Conservation (phyloP, 176 grass and related monocot genomes). For the Triticum timopheevii region DNA sequence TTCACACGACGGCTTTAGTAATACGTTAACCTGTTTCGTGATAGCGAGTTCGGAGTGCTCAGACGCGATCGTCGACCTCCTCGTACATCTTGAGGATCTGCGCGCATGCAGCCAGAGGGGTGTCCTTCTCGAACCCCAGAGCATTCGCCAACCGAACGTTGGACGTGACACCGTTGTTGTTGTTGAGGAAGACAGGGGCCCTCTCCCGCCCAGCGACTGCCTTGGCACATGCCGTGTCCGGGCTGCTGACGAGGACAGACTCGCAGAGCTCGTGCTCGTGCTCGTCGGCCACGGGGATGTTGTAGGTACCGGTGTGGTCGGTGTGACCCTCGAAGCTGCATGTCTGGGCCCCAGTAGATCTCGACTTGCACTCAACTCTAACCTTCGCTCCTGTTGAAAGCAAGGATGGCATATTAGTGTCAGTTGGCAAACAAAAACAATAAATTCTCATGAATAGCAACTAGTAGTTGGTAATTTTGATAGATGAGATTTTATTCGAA, state of each 20-base stretch:
- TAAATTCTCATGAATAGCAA: neutral
- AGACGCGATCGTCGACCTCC: conserved; percentile 45
- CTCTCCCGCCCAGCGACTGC: conserved; percentile 64
- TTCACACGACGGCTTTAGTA: conserved; percentile 3
- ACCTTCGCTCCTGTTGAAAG: conserved; percentile 73
- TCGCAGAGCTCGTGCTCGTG: conserved; percentile 86
- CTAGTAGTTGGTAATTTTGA: neutral
- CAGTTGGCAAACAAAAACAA: neutral
- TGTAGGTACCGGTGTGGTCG: conserved; percentile 89
- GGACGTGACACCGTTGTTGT: conserved; percentile 76
- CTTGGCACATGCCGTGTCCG: conserved; percentile 52
- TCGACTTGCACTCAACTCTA: conserved; percentile 71
- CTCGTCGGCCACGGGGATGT: conserved; percentile 57
- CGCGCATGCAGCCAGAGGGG: conserved; percentile 39
- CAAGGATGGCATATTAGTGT: neutral
- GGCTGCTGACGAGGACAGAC: conserved; percentile 84
- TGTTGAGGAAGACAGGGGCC: conserved; percentile 84
- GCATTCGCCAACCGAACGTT: conserved; percentile 68
- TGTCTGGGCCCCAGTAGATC: conserved; percentile 42
- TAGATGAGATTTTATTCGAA: neutral
- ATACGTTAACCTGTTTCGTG: neutral
- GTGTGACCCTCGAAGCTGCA: conserved; percentile 78
- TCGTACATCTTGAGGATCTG: conserved; percentile 76
- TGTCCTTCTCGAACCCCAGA: conserved; percentile 73
- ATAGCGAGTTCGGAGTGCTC: neutral